phyloP scores from a whole-genome alignment of 108 stramenopile species.

The Skeletonema costatum region DNA sequence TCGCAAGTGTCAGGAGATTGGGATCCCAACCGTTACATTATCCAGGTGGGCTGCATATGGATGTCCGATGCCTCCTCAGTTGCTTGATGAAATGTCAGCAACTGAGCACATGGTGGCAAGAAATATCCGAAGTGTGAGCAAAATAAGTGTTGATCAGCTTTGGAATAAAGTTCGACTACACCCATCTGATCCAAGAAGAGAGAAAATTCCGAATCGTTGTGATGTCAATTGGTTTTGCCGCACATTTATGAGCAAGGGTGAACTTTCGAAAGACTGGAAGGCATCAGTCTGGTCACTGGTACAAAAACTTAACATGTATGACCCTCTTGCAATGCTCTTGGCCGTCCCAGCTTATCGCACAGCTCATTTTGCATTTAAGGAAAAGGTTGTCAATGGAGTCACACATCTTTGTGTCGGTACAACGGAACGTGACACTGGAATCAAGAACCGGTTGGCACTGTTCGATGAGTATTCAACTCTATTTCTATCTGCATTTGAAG shows the following conservation, averaged over 20 bases:
- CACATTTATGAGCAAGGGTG: constrained; percentile 32
- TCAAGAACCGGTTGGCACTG: constrained; percentile 28
- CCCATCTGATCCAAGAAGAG: constrained; percentile 37
- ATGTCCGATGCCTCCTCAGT: constrained; percentile 36
- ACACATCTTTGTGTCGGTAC: constrained; percentile 43
- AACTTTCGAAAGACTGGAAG: constrained; percentile 23
- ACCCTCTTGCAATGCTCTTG: constrained; percentile 42
- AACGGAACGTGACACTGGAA: constrained; percentile 38
- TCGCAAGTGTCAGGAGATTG: constrained; percentile 41
- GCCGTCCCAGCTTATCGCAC: constrained; percentile 45
- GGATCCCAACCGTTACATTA: constrained; percentile 43
- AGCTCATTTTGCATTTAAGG: constrained; percentile 30
- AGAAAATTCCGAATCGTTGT: constrained; percentile 49
- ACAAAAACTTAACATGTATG: constrained; percentile 49
- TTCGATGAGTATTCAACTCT: constrained; percentile 41
- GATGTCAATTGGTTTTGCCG: constrained; percentile 46
- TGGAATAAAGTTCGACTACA: constrained; percentile 48
- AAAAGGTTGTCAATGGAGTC: constrained; percentile 38
- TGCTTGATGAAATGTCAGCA: constrained; percentile 36
- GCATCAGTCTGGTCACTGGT: constrained; percentile 39
- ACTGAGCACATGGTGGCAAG: constrained; percentile 52
- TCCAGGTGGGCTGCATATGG: constrained; percentile 55
- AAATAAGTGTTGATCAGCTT: constrained; percentile 41
- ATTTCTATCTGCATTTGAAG: constrained; percentile 31
- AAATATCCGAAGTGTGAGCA: constrained; percentile 39